Evolutionary conservation across 805 yeast genomes (phyloP).

Genomic region (Cephaloascus albidus): DNA sequence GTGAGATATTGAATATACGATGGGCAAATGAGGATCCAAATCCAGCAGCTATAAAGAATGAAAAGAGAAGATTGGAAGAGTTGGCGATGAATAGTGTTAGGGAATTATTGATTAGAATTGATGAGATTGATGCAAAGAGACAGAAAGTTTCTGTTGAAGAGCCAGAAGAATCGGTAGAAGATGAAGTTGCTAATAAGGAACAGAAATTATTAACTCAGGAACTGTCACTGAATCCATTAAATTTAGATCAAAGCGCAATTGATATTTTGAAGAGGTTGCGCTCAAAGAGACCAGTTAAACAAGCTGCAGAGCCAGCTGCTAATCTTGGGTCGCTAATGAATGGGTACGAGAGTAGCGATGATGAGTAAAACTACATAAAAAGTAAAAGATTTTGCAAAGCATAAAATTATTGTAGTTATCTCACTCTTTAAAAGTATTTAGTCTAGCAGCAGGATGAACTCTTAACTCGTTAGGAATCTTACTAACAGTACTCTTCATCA

Average conservation of each 20-base stretch:
- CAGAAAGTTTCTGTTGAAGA: constrained; percentile 13
- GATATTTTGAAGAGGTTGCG: not conserved
- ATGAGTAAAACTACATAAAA: constrained; percentile 1
- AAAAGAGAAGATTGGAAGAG: constrained; percentile 39
- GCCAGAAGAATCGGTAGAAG: constrained; percentile 5
- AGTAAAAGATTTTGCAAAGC: not conserved
- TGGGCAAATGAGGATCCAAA: constrained; percentile 93
- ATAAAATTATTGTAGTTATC: too few species aligned
- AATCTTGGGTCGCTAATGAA: constrained; percentile 1
- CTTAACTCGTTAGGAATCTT: constrained; percentile 29
- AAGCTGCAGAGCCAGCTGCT: not conserved
- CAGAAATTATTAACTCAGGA: not conserved
- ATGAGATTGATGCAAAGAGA: constrained; percentile 10
- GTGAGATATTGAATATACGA: constrained; percentile 58
- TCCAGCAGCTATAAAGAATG: constrained; percentile 48
- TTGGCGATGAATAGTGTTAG: constrained; percentile 45
- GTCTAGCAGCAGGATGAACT: constrained; percentile 9
- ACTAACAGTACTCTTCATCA: constrained; percentile 28
- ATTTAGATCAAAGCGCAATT: not conserved
- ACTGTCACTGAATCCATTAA: not conserved
- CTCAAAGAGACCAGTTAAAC: not conserved
- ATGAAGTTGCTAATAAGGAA: not conserved
- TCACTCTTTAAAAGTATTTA: constrained; percentile 1
- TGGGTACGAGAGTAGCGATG: constrained; percentile 5
- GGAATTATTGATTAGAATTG: constrained; percentile 24